Conservation (phyloP, 805 yeast species). For the Schizosaccharomyces lindneri region DNA sequence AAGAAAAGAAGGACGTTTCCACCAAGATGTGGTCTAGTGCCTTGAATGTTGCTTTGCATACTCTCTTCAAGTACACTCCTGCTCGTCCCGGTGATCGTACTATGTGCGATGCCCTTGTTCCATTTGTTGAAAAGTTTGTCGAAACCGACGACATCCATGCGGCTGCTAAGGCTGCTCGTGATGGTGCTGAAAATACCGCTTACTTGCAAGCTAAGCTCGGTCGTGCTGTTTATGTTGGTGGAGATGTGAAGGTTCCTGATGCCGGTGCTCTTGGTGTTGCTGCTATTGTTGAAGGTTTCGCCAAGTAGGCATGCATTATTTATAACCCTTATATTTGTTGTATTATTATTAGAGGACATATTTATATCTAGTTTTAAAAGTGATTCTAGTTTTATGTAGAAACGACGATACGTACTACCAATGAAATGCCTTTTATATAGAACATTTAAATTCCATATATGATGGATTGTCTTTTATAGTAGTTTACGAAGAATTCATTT, state of each 20-base stretch:
- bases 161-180: slow-evolving; percentile 45
- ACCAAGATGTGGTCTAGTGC: slow-evolving; percentile 11
- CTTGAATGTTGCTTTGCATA: slow-evolving; percentile 31
- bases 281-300: slow-evolving; percentile 25
- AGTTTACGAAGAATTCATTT: too few species aligned
- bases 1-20: slow-evolving; percentile 4
- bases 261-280: slow-evolving; percentile 86
- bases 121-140: slow-evolving; percentile 45
- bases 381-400: too few species aligned
- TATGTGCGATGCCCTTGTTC: slow-evolving; percentile 66
- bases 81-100: slow-evolving; percentile 82
- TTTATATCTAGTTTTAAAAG: too few species aligned
- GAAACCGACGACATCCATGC: slow-evolving; percentile 25
- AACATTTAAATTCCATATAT: too few species aligned
- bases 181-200: slow-evolving; percentile 57
- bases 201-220: slow-evolving; percentile 68
- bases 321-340: background rate
- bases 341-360: background rate
- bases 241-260: slow-evolving; percentile 36
- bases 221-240: slow-evolving; percentile 67
- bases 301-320: background rate
- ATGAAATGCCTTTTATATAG: too few species aligned
- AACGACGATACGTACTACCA: too few species aligned
- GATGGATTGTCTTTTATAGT: too few species aligned
- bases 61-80: slow-evolving; percentile 61